Conservation (phyloP, 768 basidiomycete genomes). For the Psilocybe tampanensis region DNA sequence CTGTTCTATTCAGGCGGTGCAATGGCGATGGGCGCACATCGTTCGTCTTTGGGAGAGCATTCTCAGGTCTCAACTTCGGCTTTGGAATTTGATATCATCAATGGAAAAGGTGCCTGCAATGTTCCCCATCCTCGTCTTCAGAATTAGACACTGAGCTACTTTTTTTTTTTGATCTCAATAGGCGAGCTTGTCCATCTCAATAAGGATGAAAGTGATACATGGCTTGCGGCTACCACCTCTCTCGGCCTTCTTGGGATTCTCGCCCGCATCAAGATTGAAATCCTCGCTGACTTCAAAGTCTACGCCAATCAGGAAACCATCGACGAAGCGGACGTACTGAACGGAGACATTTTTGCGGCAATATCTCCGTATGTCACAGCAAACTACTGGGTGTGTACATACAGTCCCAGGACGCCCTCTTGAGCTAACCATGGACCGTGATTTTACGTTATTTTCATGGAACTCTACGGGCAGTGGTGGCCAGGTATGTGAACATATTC, state of each 20-base stretch:
- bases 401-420: background rate
- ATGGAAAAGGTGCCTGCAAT: constrained; percentile 30
- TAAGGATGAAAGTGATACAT: constrained; percentile 33
- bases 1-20: constrained; percentile 33
- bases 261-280: constrained; percentile 31
- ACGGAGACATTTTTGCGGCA: constrained; percentile 32
- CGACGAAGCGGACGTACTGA: constrained; percentile 32
- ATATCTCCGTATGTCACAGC: constrained; percentile 41
- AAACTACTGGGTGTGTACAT: constrained; percentile 35
- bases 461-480: constrained; percentile 38
- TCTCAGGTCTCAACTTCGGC: constrained; percentile 39
- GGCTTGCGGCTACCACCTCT: constrained; percentile 41
- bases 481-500: constrained; percentile 25
- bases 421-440: no score
- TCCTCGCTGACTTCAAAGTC: constrained; percentile 38
- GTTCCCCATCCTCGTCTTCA: no score
- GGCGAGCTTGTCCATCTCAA: constrained; percentile 37
- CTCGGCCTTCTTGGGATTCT: constrained; percentile 38
- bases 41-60: constrained; percentile 40
- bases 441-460: no score
- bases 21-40: constrained; percentile 41
- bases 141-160: no score
- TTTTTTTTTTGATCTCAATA: no score
- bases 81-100: constrained; percentile 36
- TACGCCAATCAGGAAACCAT: constrained; percentile 36